phyloP scores from a whole-genome alignment of 2,329 filamentous ascomycete species.

The Ophiostoma piceae region DNA sequence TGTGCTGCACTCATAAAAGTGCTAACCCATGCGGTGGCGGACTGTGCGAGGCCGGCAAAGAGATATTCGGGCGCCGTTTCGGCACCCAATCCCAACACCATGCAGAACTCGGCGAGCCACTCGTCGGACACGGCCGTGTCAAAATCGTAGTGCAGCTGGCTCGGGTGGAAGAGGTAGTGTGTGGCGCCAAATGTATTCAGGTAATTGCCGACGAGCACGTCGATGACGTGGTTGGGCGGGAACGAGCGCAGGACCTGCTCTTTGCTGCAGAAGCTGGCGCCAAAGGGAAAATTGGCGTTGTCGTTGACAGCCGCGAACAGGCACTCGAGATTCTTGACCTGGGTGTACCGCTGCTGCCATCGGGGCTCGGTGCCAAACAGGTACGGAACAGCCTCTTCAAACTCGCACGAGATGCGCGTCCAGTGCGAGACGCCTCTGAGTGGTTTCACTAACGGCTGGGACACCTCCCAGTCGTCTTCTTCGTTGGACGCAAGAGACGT shows the following conservation, averaged over 20 bases:
- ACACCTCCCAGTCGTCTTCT: not conserved
- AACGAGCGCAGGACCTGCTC: slow-evolving; percentile 27
- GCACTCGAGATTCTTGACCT: slow-evolving; percentile 29
- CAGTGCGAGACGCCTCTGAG: slow-evolving; percentile 26
- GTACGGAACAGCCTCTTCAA: slow-evolving; percentile 29
- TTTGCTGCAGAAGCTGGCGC: slow-evolving; percentile 25
- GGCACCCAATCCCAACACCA: slow-evolving; percentile 30
- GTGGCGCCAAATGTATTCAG: slow-evolving; percentile 30
- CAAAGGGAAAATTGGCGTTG: slow-evolving; percentile 30
- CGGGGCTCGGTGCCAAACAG: slow-evolving; percentile 28
- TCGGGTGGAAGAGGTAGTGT: slow-evolving; percentile 29
- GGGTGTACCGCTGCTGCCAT: slow-evolving; percentile 29
- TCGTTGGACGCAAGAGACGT: not conserved
- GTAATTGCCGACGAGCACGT: slow-evolving; percentile 29
- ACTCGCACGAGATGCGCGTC: slow-evolving; percentile 28
- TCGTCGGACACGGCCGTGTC: slow-evolving; percentile 25
- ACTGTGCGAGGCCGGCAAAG: slow-evolving; percentile 27
- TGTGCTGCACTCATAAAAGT: slow-evolving; percentile 30
- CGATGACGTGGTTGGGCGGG: slow-evolving; percentile 27
- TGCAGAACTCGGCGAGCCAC: slow-evolving; percentile 31
- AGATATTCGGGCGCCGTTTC: slow-evolving; percentile 25
- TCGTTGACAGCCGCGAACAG: slow-evolving; percentile 28
- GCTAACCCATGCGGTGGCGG: slow-evolving; percentile 27
- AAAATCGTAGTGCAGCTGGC: slow-evolving; percentile 29
- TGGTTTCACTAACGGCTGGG: not conserved